A percentile compares a stretch with the other conserved stretches of the same genome.
These are phyloP conservation scores for Fagus sylvatica DNA, from an alignment of 306 rosid species.

Conservation along the genomic window DNA sequence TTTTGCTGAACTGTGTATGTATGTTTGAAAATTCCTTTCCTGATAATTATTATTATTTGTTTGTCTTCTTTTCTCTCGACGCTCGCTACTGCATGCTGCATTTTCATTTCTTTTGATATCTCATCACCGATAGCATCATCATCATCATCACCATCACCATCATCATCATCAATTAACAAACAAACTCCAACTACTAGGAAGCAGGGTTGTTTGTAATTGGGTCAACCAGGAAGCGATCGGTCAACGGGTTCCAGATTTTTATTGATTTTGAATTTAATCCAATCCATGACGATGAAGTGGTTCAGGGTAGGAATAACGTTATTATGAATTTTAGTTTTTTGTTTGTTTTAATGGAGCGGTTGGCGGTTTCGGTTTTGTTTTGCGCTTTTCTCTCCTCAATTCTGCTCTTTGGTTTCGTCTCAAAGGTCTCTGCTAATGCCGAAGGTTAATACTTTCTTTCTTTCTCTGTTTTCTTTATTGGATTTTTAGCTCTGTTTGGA, in stretches of 20 bases:
- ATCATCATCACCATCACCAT: too few relatives aligned
- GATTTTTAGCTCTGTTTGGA: conserved; percentile 6
- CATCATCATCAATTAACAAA: too few relatives aligned
- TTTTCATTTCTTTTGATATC: neutral
- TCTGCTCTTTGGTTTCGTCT: conserved; percentile 52
- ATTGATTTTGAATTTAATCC: neutral
- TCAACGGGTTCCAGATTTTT: neutral
- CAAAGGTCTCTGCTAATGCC: conserved; percentile 50
- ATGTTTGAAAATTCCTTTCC: neutral
- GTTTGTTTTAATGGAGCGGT: conserved; percentile 31
- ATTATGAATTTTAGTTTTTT: conserved; percentile 12
- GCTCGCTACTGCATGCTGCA: neutral
- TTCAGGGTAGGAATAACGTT: neutral
- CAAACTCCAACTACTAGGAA: too few relatives aligned
- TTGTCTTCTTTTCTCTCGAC: neutral
- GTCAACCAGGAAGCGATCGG: neutral
- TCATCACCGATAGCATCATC: neutral
- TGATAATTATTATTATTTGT: neutral
- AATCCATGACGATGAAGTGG: neutral
- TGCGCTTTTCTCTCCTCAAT: conserved; percentile 47
- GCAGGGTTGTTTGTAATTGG: too few relatives aligned
- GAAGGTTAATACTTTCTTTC: conserved; percentile 51
- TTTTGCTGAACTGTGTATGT: neutral
- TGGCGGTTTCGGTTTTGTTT: conserved; percentile 35
- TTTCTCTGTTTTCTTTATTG: conserved; percentile 1